A percentile compares a stretch with the other conserved stretches of the same genome.
Conservation (phyloP, 2,329 filamentous ascomycete genomes). For the Nothophaeocryptopus gaeumannii region DNA sequence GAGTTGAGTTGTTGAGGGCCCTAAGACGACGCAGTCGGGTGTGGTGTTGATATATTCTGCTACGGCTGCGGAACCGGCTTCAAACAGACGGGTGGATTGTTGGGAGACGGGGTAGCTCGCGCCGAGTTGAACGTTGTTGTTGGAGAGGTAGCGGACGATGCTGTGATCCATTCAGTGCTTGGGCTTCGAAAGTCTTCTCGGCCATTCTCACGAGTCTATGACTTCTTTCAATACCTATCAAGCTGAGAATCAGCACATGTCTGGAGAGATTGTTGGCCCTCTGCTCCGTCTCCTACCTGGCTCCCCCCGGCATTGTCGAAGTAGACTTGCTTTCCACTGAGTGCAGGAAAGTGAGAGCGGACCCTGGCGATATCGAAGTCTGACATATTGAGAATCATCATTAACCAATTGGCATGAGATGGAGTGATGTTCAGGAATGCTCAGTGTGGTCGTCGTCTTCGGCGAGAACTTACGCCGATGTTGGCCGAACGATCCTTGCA, state of each 20-base stretch:
- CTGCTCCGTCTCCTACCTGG: conserved; percentile 42
- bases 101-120: conserved; percentile 64
- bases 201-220: conserved; percentile 57
- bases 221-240: conserved; percentile 56
- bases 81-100: conserved; percentile 59
- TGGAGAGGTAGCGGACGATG: conserved; percentile 63
- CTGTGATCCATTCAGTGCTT: conserved; percentile 37
- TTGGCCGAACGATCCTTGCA: no score
- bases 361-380: conserved; percentile 56
- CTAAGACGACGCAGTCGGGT: conserved; percentile 67
- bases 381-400: conserved; percentile 13
- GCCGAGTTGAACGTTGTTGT: conserved; percentile 72
- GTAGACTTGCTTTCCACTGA: conserved; percentile 65
- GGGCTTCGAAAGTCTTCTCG: conserved; percentile 45
- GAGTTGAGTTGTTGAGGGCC: conserved; percentile 71
- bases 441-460: no score
- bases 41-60: conserved; percentile 69
- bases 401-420: no score
- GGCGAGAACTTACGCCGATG: no score
- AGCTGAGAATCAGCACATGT: no score
- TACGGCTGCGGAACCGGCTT: conserved; percentile 60
- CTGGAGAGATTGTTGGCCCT: no score
- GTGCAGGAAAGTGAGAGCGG: conserved; percentile 64
- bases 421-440: no score
- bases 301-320: conserved; percentile 75